Base-by-base conservation (phyloP, 805 yeast species). In the Suhomyces sp. region DNA sequence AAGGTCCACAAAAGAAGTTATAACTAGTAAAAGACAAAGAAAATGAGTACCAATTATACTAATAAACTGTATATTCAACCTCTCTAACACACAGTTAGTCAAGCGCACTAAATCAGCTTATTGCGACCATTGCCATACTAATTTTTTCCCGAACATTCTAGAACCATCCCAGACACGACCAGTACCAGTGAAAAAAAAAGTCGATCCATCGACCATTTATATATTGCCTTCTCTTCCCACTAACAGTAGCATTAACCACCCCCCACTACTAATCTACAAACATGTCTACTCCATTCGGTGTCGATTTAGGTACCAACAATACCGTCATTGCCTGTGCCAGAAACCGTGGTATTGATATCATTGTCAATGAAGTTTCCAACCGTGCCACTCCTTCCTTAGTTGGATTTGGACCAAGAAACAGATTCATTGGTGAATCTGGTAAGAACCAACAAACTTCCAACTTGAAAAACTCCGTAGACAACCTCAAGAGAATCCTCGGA, bases 351-450 rank as follows among this genome's bases (percentile, higher is more conserved):
- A 93, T 93, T 60, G 99, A 93, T 67, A 83, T 93, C 56, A 87
- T 93, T 56, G 98, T 93, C 70, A 93, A 93, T 64, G 99, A 93
- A 70, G 98, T 93, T 31, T 90, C 98, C 39, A 93, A 93, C 83
- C 84, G 99, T 69, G 67, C 95, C 50, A 93, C 99, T 21, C 98
- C 99, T 48, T 60, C 79, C 5, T 64, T 87, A 48, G 93, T 93
- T 51, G 98, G 96, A 21, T 93, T 93, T 53, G 97, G 97, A 51
- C 61, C 58, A 48, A 87, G 85, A 70, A 82, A 78, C 77, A 82
- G 99, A 72, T 81, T 78, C 59, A 79, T 93, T 50, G 99, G 99
- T 61, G 99, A 93, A 72, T 56, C 85, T 35, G 98, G 95, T 57
- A 90, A 88, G 77, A 85, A 88, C 50, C 96, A 93, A 70, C 97